Base-by-base conservation (phyloP, 768 basidiomycete genomes). In the Podaxis mareebaensis region DNA sequence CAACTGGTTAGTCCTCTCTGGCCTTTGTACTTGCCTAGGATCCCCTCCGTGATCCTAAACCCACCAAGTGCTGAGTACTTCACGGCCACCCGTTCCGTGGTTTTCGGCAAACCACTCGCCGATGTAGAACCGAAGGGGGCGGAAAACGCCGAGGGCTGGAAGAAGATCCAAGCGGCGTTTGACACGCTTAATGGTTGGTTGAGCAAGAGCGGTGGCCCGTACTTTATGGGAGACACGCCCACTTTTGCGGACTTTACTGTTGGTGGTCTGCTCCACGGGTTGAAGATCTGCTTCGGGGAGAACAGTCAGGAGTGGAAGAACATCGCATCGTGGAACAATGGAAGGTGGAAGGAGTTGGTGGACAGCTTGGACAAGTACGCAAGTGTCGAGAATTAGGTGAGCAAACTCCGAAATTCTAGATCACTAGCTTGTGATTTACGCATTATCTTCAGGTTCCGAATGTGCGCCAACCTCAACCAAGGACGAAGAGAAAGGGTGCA, bases 181-280 rank as follows among this genome's bases (percentile, higher is more conserved):
- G 72, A 69, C 8, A 69, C 53, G 20, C 58, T 74, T 3, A 67
- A 69, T 20, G 59, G 64, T 4, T 78, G 74, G 78, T 69, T 74
- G 48, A 64, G 67, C 54, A 71, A 74, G 60, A 73, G 58, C 10
- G 64, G 54, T 3, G 73, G 75, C 0, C 73, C 71, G 26, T 81
- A 74, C 60, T 63, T 83, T 20, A 71, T 78, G 64, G 82, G 81
- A 0, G 67, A 75, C 6, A 66, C 64, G 12, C 66, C 75, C 8
- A 74, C 72, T 0, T 84, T 76, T 69, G 77, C 75, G 0, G 83
- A 85, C 67, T 71, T 83, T 30, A 71, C 73, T 2, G 64, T 82
- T 24, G 80, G 69, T 2, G 63, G 66, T 3, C 68, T 69, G 46
- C 58, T 79, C 8, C 26, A 68, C 0, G 80, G 73, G 71, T 58